A percentile compares a stretch with the other conserved stretches of the same genome.
Evolutionary conservation across 306 rosid genomes (phyloP).

Genomic region (Cyclanthera cordifolia): DNA sequence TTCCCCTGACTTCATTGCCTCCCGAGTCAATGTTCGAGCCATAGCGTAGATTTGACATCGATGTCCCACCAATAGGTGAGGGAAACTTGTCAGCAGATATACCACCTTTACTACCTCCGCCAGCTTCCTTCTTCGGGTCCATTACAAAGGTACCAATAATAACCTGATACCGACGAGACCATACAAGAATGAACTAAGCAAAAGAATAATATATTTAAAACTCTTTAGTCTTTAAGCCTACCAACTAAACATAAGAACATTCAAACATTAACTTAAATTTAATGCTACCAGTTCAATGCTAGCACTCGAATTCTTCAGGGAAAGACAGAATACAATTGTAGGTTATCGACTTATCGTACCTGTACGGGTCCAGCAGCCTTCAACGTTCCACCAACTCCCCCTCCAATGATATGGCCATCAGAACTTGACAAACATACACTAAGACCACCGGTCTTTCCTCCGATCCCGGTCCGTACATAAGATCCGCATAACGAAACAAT

Average conservation of each 20-base stretch:
- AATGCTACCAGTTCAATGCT: neutral
- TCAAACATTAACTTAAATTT: neutral
- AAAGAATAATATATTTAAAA: neutral
- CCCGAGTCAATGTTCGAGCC: slow-evolving; percentile 45
- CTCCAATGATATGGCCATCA: slow-evolving; percentile 90
- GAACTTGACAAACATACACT: slow-evolving; percentile 72
- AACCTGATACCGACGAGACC: slow-evolving; percentile 38
- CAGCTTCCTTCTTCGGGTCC: slow-evolving; percentile 54
- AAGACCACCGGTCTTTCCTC: slow-evolving; percentile 68
- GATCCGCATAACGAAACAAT: slow-evolving; percentile 86
- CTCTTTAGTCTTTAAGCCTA: neutral
- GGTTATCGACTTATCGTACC: slow-evolving; percentile 32
- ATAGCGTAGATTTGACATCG: slow-evolving; percentile 46
- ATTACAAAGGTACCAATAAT: slow-evolving; percentile 72
- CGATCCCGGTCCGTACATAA: slow-evolving; percentile 61
- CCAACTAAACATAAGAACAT: neutral
- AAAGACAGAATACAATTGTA: neutral
- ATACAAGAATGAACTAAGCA: neutral
- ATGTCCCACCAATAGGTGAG: slow-evolving; percentile 44
- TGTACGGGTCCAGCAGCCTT: slow-evolving; percentile 93
- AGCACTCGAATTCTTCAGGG: neutral
- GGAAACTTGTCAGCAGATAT: slow-evolving; percentile 53
- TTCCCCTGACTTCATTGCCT: slow-evolving; percentile 45
- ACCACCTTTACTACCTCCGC: slow-evolving; percentile 50
- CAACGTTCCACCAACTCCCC: slow-evolving; percentile 91